Evolutionary conservation across 2,329 filamentous ascomycete species (phyloP).

Genomic region (Hymenoscyphus scutula): DNA sequence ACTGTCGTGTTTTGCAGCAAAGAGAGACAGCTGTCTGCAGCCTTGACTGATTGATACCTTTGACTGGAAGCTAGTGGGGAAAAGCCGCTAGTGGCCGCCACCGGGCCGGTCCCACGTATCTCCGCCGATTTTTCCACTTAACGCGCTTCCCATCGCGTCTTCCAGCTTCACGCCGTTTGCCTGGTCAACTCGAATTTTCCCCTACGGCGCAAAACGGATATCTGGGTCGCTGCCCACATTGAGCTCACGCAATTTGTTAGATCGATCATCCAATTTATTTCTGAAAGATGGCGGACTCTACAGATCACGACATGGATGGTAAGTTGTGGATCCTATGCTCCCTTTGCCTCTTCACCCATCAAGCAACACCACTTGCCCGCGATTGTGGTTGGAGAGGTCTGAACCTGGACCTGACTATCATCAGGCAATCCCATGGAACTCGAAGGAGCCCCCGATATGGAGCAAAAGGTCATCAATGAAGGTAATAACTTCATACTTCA

Average conservation of each 20-base stretch:
- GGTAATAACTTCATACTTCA: conserved; percentile 46
- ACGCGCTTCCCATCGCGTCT: conserved; percentile 22
- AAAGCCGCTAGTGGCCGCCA: not conserved
- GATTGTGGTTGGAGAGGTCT: no score
- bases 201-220: not conserved
- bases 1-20: conserved; percentile 18
- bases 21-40: not conserved
- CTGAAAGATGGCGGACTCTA: conserved; percentile 44
- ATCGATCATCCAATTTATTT: not conserved
- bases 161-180: not conserved
- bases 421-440: conserved; percentile 52
- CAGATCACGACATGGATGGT: conserved; percentile 50
- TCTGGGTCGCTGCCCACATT: not conserved
- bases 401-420: conserved; percentile 35
- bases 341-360: not conserved
- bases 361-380: no score
- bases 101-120: not conserved
- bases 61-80: not conserved
- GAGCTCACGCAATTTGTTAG: not conserved
- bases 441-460: conserved; percentile 63
- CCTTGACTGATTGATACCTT: not conserved
- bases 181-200: conserved; percentile 6
- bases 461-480: conserved; percentile 93
- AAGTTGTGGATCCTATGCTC: conserved; percentile 24
- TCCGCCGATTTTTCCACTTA: conserved; percentile 16